These are phyloP conservation scores for Rubus idaeus DNA, from an alignment of 306 rosid species.

Conservation along the genomic window DNA sequence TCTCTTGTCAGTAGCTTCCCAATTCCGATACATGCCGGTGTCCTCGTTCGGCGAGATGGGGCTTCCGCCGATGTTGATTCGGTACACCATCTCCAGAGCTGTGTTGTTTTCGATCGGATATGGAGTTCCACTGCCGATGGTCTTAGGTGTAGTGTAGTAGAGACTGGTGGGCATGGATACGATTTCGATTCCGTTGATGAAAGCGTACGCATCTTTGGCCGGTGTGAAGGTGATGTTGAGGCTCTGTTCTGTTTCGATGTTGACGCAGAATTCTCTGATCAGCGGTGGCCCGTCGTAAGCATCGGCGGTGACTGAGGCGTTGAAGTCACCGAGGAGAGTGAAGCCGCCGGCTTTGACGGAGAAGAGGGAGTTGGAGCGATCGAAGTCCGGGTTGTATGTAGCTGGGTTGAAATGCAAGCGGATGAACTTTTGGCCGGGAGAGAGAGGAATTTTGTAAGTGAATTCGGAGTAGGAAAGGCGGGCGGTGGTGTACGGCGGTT, in stretches of 20 bases:
- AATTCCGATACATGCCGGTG: slow-evolving; percentile 35
- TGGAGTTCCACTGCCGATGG: neutral
- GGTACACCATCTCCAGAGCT: slow-evolving; percentile 29
- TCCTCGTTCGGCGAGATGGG: neutral
- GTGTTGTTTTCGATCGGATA: neutral
- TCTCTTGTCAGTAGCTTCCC: neutral
- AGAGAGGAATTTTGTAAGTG: slow-evolving; percentile 43
- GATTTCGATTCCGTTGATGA: slow-evolving; percentile 71
- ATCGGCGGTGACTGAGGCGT: neutral
- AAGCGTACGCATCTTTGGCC: slow-evolving; percentile 42
- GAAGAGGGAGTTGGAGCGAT: slow-evolving; percentile 36
- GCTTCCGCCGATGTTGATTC: slow-evolving; percentile 33
- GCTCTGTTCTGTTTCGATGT: slow-evolving; percentile 25
- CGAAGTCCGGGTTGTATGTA: neutral
- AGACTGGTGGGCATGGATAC: slow-evolving; percentile 69
- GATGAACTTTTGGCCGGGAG: slow-evolving; percentile 53
- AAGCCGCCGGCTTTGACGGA: slow-evolving; percentile 48
- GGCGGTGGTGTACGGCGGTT: neutral
- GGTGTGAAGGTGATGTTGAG: slow-evolving; percentile 49
- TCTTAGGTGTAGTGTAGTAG: slow-evolving; percentile 26
- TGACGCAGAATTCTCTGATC: slow-evolving; percentile 40
- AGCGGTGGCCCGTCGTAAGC: too few species aligned
- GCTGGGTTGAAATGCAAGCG: slow-evolving; percentile 50
- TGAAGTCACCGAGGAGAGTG: slow-evolving; percentile 47
- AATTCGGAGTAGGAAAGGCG: slow-evolving; percentile 35